phyloP scores from a whole-genome alignment of 371 early-diverging fungal genomes.

The Capillidium rhysosporum region DNA sequence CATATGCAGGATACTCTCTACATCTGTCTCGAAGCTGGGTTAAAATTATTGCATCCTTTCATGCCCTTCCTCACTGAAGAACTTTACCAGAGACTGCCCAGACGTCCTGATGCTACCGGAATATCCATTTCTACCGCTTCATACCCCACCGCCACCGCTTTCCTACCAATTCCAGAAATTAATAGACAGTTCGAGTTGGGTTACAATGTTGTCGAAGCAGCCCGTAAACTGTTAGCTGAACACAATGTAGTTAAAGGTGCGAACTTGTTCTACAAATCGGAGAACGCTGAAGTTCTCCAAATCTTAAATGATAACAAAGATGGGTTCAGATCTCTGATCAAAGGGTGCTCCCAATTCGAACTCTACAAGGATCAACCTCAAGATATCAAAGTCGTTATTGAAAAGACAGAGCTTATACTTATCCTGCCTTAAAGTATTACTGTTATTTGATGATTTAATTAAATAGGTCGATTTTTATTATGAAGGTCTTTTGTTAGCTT shows the following conservation, averaged over 20 bases:
- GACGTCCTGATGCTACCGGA: conserved; percentile 35
- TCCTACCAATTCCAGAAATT: conserved; percentile 30
- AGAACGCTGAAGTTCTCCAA: background rate
- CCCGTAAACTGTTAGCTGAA: conserved; percentile 50
- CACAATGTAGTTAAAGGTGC: conserved; percentile 1
- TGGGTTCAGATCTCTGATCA: conserved; percentile 1
- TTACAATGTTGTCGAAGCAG: conserved; percentile 47
- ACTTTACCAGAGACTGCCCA: conserved; percentile 82
- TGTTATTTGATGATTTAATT: too few relatives aligned
- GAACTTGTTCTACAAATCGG: background rate
- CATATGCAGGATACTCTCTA: conserved; percentile 70
- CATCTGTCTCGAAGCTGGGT: conserved; percentile 80
- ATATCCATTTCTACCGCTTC: conserved; percentile 38
- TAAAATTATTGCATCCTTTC: conserved; percentile 93
- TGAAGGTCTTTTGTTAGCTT: too few relatives aligned
- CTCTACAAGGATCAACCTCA: too few relatives aligned
- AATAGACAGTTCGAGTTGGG: conserved; percentile 60
- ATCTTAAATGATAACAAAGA: background rate
- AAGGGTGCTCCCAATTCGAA: background rate
- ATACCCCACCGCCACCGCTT: conserved; percentile 29
- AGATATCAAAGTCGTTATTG: too few relatives aligned
- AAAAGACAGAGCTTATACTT: too few relatives aligned
- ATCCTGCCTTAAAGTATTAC: too few relatives aligned
- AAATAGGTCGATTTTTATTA: too few relatives aligned
- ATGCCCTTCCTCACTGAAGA: conserved; percentile 99